Conservation (phyloP, 345 rosid genomes). For the Salix suchowensis region DNA sequence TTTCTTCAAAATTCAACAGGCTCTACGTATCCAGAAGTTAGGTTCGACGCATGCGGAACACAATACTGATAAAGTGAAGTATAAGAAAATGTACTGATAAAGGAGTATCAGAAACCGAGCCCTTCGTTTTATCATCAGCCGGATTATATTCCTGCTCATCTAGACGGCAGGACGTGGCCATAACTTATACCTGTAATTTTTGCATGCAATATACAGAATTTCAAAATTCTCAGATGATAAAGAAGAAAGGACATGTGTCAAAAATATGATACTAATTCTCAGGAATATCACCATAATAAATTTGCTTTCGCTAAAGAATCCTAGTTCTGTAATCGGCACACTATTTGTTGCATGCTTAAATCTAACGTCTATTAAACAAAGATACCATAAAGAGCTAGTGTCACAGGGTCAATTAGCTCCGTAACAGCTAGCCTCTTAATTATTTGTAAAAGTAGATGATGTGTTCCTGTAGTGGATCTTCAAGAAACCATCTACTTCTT, state of each 20-base stretch:
- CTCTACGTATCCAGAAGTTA: too few relatives aligned
- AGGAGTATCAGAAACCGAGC: not conserved
- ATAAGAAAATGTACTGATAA: not conserved
- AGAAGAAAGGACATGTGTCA: not conserved
- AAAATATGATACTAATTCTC: not conserved
- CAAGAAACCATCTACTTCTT: not conserved
- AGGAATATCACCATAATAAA: not conserved
- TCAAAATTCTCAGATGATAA: not conserved
- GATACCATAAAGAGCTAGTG: not conserved
- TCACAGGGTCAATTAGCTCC: too few relatives aligned
- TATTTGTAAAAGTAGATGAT: not conserved
- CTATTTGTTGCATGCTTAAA: not conserved
- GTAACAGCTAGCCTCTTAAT: not conserved
- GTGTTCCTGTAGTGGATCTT: not conserved
- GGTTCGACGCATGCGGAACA: too few relatives aligned
- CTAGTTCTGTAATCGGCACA: not conserved
- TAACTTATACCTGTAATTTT: not conserved
- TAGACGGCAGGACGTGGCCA: not conserved
- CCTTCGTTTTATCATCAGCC: conserved; percentile 17
- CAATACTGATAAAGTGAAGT: too few relatives aligned
- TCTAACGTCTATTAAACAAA: not conserved
- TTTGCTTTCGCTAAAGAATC: not conserved
- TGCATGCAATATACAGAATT: not conserved
- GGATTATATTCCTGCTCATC: not conserved
- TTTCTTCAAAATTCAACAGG: too few relatives aligned